Percentiles rank a stretch among this genome's conserved stretches.
phyloP scores from a whole-genome alignment of 768 basidiomycete species.

The Boletus sp. region DNA sequence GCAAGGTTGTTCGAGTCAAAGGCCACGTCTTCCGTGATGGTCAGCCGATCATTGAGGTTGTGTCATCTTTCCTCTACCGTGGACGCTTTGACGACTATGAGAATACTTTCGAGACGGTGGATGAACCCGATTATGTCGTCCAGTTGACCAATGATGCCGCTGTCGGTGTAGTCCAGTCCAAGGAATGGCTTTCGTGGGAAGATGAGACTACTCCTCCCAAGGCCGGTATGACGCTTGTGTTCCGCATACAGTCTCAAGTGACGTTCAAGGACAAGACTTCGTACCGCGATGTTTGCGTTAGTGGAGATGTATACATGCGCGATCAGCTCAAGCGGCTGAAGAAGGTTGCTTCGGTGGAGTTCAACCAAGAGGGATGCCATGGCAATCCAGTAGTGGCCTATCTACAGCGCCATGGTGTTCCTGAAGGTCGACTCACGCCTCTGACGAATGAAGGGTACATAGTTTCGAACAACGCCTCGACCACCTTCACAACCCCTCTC shows the following conservation, averaged over 20 bases:
- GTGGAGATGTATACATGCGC: conserved; percentile 83
- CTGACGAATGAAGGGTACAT: conserved; percentile 87
- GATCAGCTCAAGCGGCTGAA: conserved; percentile 86
- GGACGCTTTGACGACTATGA: conserved; percentile 91
- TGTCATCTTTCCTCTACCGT: conserved; percentile 95
- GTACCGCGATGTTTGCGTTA: conserved; percentile 76
- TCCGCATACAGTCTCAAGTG: conserved; percentile 84
- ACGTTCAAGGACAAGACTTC: conserved; percentile 90
- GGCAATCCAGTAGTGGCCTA: conserved; percentile 95
- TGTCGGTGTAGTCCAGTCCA: conserved; percentile 89
- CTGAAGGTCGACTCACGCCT: conserved; percentile 73
- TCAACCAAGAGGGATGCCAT: conserved; percentile 80
- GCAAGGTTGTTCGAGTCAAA: conserved; percentile 91
- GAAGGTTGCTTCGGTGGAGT: conserved; percentile 86
- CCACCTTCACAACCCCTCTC: conserved; percentile 76
- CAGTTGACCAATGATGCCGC: conserved; percentile 70
- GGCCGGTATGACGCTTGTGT: conserved; percentile 81
- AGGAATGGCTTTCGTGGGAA: conserved; percentile 98
- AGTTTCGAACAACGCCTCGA: conserved; percentile 61
- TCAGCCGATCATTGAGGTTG: conserved; percentile 86
- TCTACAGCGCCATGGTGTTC: conserved; percentile 84
- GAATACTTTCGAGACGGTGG: conserved; percentile 92
- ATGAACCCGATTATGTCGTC: conserved; percentile 87
- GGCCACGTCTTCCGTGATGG: conserved; percentile 77
- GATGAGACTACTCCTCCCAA: conserved; percentile 75